These are phyloP conservation scores for Saccharomycopsis sp. DNA, from an alignment of 805 yeast genomes.

Conservation along the genomic window DNA sequence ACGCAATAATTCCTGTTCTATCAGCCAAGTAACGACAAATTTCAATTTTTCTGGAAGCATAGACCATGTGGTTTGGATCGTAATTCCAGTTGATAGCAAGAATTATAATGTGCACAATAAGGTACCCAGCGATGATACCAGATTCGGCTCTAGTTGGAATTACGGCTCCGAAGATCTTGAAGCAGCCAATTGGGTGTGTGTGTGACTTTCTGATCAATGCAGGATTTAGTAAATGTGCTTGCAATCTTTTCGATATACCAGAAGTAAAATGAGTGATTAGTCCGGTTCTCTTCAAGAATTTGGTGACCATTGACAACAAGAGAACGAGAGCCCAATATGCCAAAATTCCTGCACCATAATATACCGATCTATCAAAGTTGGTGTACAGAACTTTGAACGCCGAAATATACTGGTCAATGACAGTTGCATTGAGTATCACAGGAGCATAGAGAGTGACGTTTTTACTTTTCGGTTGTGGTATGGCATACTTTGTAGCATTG, in stretches of 20 bases:
- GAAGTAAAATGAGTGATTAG: conserved; percentile 3
- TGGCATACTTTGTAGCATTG: conserved; percentile 16
- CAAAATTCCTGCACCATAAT: conserved; percentile 14
- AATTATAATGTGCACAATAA: conserved; percentile 28
- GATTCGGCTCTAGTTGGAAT: conserved; percentile 37
- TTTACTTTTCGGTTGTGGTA: conserved; percentile 6
- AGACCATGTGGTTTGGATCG: conserved; percentile 27
- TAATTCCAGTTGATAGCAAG: conserved; percentile 26
- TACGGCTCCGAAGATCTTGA: conserved; percentile 18
- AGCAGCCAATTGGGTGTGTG: conserved; percentile 21
- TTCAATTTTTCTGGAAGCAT: conserved; percentile 29
- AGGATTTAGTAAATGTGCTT: conserved; percentile 26
- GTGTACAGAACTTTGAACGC: neutral
- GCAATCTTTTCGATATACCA: conserved; percentile 19
- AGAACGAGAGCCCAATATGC: conserved; percentile 17
- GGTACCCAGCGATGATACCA: conserved; percentile 29
- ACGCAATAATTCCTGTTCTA: conserved; percentile 30
- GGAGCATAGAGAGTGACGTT: neutral
- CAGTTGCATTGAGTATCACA: neutral
- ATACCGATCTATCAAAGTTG: conserved; percentile 3
- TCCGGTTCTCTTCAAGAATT: conserved; percentile 14
- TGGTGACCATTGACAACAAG: conserved; percentile 5
- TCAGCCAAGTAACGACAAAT: conserved; percentile 36
- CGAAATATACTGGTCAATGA: neutral
- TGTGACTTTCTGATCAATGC: conserved; percentile 26